Conservation (phyloP, 2,329 filamentous ascomycete genomes). For the Aspergillus terreus region DNA sequence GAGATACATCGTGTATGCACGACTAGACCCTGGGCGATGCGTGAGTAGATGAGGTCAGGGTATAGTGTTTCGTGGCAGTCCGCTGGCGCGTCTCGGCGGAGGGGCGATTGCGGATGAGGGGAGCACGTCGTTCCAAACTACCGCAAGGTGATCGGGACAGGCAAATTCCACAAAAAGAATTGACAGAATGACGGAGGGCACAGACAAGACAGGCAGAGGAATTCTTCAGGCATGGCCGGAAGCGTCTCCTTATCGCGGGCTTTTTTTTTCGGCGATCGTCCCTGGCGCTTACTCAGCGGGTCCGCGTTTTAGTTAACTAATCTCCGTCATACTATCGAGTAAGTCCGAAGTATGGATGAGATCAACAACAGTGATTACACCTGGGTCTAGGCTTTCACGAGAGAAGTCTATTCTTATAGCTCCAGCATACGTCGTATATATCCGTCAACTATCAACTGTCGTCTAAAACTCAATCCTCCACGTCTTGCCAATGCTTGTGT, state of each 20-base stretch:
- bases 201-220: background rate
- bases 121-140: background rate
- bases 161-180: background rate
- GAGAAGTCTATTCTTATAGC: background rate
- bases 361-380: background rate
- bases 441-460: background rate
- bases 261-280: slow-evolving; percentile 3
- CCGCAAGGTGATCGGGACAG: background rate
- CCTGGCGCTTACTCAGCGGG: slow-evolving; percentile 14
- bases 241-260: slow-evolving; percentile 5
- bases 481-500: slow-evolving; percentile 57
- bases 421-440: background rate
- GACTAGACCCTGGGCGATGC: too few species aligned
- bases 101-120: background rate
- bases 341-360: background rate
- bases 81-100: too few species aligned
- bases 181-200: background rate
- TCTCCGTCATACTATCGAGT: background rate
- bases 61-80: background rate
- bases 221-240: background rate
- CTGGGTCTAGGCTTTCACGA: too few species aligned
- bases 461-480: slow-evolving; percentile 59
- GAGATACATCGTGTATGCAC: slow-evolving; percentile 33
- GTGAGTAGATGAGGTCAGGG: background rate
- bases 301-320: too few species aligned